phyloP scores from a whole-genome alignment of 2,329 filamentous ascomycete species.

The Diaporthe batatas region DNA sequence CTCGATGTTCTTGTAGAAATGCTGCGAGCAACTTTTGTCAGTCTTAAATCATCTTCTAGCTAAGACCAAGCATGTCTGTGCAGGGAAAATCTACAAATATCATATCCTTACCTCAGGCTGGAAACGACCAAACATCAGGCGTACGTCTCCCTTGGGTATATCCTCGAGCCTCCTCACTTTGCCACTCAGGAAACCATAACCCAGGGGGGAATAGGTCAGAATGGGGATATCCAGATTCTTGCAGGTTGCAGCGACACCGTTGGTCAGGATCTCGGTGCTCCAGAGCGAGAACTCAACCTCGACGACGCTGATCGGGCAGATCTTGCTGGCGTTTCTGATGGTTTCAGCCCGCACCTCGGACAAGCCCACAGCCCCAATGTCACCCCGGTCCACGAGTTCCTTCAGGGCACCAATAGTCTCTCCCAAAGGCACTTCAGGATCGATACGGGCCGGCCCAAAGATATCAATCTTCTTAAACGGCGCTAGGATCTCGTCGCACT shows the following conservation, averaged over 20 bases:
- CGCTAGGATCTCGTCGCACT: not conserved
- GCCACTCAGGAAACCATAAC: not conserved
- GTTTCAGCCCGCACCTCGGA: constrained; percentile 3
- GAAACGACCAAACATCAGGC: not conserved
- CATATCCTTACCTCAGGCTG: not conserved
- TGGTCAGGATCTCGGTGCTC: not conserved
- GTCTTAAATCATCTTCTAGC: too few species aligned
- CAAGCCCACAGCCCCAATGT: not conserved
- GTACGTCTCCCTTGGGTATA: not conserved
- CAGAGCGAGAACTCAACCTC: constrained; percentile 8
- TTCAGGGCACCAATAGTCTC: not conserved
- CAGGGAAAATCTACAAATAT: too few species aligned
- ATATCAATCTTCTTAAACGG: not conserved
- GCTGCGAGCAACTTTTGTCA: too few species aligned
- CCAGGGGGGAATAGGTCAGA: not conserved
- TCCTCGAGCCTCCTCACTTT: not conserved
- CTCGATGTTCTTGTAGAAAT: too few species aligned
- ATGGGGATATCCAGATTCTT: not conserved
- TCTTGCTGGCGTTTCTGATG: not conserved
- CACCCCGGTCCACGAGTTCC: not conserved
- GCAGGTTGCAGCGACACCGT: not conserved
- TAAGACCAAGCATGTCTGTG: too few species aligned
- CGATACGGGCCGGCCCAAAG: not conserved
- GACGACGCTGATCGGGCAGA: not conserved
- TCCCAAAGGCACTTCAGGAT: not conserved